Conservation (phyloP, 2,329 filamentous ascomycete genomes). For the Trichophyton benhamiae region DNA sequence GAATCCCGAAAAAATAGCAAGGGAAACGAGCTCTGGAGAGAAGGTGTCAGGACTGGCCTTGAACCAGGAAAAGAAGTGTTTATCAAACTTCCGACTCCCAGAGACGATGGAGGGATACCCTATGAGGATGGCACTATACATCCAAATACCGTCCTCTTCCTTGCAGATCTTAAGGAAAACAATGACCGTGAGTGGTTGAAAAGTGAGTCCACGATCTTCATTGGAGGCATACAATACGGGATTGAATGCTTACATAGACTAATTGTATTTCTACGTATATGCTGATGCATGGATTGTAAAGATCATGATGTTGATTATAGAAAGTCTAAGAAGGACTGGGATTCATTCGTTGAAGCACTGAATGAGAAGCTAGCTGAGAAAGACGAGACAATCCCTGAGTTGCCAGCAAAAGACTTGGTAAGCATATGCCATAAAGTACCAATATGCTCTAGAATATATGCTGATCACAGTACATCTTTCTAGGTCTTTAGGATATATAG, state of each 20-base stretch:
- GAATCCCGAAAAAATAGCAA: background rate
- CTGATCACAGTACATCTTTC: background rate
- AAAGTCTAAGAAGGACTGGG: constrained; percentile 66
- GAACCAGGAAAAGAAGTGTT: constrained; percentile 49
- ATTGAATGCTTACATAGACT: background rate
- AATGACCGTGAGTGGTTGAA: constrained; percentile 55
- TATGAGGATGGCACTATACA: constrained; percentile 48
- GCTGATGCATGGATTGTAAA: constrained; percentile 25
- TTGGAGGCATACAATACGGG: background rate
- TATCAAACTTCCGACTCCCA: constrained; percentile 52
- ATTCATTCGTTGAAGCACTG: constrained; percentile 61
- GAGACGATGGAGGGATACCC: constrained; percentile 45
- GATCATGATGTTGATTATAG: constrained; percentile 72
- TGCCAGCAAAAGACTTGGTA: constrained; percentile 71
- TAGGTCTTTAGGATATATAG: constrained; percentile 74
- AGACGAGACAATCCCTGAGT: constrained; percentile 73
- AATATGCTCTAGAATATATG: background rate
- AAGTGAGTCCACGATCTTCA: constrained; percentile 30
- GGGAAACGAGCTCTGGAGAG: constrained; percentile 43
- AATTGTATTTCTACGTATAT: constrained; percentile 4
- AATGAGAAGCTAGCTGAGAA: constrained; percentile 57
- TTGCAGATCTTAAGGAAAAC: constrained; percentile 46
- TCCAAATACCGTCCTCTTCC: constrained; percentile 51
- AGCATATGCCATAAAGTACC: constrained; percentile 15
- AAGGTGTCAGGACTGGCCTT: constrained; percentile 43